A percentile compares a stretch with the other conserved stretches of the same genome.
Conservation (phyloP, 106 monocot genomes). For the Dendrobium chrysotoxum region DNA sequence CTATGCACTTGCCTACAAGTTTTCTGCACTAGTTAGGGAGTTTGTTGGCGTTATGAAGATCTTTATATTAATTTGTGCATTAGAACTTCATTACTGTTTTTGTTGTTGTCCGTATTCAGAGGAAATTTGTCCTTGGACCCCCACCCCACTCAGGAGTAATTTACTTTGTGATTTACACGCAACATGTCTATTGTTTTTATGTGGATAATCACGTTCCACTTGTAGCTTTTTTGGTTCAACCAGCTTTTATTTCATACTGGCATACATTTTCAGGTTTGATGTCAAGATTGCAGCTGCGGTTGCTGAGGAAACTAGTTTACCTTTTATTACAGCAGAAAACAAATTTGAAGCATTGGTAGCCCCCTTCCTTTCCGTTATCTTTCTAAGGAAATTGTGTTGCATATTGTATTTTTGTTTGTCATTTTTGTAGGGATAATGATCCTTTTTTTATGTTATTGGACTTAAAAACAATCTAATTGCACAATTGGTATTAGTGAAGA, state of each 20-base stretch:
- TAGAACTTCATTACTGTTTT: neutral
- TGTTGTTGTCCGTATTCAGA: neutral
- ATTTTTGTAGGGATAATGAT: neutral
- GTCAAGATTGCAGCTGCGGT: constrained; percentile 80
- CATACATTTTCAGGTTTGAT: constrained; percentile 61
- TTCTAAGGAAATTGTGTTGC: neutral
- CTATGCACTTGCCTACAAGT: neutral
- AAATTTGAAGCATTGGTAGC: constrained; percentile 92
- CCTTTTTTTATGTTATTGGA: neutral
- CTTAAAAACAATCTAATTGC: neutral
- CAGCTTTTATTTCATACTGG: neutral
- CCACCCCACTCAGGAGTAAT: neutral
- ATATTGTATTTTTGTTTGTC: neutral
- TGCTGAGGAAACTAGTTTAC: constrained; percentile 72
- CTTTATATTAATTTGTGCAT: neutral
- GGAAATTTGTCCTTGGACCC: neutral
- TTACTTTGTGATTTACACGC: neutral
- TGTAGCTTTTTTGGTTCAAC: neutral
- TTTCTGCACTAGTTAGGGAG: neutral
- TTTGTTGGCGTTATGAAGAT: neutral
- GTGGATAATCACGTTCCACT: neutral
- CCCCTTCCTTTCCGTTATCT: neutral
- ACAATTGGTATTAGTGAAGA: neutral
- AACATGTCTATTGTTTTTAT: neutral
- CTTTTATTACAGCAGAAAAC: constrained; percentile 90